phyloP scores from a whole-genome alignment of 345 rosid species.

The Dovyalis caffra region DNA sequence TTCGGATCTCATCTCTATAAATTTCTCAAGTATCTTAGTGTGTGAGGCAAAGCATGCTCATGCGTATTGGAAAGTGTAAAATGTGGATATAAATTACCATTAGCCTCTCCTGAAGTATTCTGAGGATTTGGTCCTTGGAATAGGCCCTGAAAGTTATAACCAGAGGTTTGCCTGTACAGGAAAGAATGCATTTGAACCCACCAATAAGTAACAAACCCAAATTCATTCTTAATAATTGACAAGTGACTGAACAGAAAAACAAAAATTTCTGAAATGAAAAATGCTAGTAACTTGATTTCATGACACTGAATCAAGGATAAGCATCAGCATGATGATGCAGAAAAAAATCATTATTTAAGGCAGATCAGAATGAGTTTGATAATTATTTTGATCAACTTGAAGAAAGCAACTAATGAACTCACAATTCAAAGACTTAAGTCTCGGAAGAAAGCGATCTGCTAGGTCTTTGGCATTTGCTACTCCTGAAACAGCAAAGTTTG shows the following conservation, averaged over 20 bases:
- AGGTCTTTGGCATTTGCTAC: constrained; percentile 91
- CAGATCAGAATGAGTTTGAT: neutral
- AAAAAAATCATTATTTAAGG: neutral
- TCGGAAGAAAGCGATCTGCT: constrained; percentile 90
- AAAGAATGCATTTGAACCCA: neutral
- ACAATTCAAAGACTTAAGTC: constrained; percentile 76
- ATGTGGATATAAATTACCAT: constrained; percentile 40
- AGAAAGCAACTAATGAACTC: constrained; percentile 26
- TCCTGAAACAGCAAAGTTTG: constrained; percentile 43
- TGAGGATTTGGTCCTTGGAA: constrained; percentile 70
- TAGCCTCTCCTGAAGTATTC: constrained; percentile 79
- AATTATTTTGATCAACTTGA: neutral
- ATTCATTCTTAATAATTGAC: neutral
- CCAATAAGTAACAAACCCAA: constrained; percentile 12
- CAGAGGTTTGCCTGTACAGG: constrained; percentile 66
- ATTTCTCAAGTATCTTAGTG: neutral
- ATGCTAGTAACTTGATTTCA: neutral
- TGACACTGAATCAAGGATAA: no score
- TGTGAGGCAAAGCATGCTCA: neutral
- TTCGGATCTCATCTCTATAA: no score
- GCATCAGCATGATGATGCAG: no score
- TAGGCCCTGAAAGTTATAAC: constrained; percentile 80
- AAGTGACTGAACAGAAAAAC: neutral
- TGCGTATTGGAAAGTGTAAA: neutral
- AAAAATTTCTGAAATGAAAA: neutral